Percentiles rank a stretch among this genome's conserved stretches.
Evolutionary conservation across 2,329 filamentous ascomycete genomes (phyloP).

Genomic region (Samsoniella hepiali): DNA sequence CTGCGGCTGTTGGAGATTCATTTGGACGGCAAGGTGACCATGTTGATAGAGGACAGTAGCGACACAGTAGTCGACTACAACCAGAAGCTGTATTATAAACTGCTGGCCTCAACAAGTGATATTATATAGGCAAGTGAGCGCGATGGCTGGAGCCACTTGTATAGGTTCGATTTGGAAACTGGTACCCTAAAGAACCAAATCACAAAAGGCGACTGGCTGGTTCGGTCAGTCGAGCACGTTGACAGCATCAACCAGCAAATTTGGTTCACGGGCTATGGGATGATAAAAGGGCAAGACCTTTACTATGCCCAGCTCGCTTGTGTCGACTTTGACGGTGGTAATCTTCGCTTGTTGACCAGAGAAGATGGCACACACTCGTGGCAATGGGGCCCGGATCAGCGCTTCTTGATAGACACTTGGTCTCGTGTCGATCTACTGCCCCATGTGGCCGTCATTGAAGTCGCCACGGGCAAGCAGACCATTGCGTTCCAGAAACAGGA

Average conservation of each 20-base stretch:
- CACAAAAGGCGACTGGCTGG: slow-evolving; percentile 28
- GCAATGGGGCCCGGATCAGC: slow-evolving; percentile 24
- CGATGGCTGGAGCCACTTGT: slow-evolving; percentile 30
- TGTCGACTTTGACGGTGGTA: slow-evolving; percentile 28
- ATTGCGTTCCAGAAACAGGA: slow-evolving; percentile 20
- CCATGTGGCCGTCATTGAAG: slow-evolving; percentile 22
- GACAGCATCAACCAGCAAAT: slow-evolving; percentile 23
- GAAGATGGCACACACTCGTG: slow-evolving; percentile 29
- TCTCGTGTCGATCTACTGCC: slow-evolving; percentile 28
- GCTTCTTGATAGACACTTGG: slow-evolving; percentile 27
- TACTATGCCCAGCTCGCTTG: slow-evolving; percentile 27
- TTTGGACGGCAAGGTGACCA: slow-evolving; percentile 4
- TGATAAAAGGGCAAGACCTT: slow-evolving; percentile 24
- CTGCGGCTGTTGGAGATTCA: slow-evolving; percentile 16
- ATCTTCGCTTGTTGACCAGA: slow-evolving; percentile 25
- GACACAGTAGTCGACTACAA: slow-evolving; percentile 22
- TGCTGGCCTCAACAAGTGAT: slow-evolving; percentile 20
- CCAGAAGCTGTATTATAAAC: slow-evolving; percentile 11
- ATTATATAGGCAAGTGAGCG: slow-evolving; percentile 31
- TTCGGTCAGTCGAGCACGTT: slow-evolving; percentile 23
- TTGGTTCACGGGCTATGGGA: slow-evolving; percentile 25
- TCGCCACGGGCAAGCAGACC: slow-evolving; percentile 21
- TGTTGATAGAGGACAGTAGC: slow-evolving; percentile 20
- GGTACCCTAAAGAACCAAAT: slow-evolving; percentile 22
- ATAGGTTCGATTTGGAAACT: slow-evolving; percentile 23